Conservation (phyloP, 345 rosid genomes). For the Cardamine chenopodiifolia region DNA sequence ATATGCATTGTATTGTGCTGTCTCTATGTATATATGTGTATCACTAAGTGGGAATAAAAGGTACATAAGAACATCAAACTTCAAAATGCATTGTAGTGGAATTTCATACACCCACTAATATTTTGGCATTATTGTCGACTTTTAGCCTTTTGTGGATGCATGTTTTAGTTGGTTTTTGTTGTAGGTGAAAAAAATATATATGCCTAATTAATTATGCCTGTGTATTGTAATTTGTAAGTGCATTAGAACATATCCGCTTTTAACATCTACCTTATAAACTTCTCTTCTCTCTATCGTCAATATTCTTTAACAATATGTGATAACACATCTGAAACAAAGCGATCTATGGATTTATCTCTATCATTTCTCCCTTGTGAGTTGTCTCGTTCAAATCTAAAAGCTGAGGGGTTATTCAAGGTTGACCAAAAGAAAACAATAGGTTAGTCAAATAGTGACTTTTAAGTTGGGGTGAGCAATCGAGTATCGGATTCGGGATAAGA, state of each 20-base stretch:
- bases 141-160: constrained; percentile 31
- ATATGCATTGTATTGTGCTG: constrained; percentile 27
- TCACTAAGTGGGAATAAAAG: constrained; percentile 41
- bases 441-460: not conserved
- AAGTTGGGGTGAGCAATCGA: too few species aligned
- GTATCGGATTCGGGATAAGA: too few species aligned
- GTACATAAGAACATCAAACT: constrained; percentile 41
- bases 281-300: not conserved
- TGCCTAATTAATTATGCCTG: not conserved
- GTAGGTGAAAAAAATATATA: constrained; percentile 19
- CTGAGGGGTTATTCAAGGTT: not conserved
- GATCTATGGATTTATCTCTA: constrained; percentile 3
- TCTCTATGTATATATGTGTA: constrained; percentile 32
- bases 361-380: not conserved
- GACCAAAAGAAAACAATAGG: not conserved
- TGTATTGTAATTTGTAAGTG: constrained; percentile 27
- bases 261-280: constrained; percentile 20
- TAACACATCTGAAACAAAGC: not conserved
- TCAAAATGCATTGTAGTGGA: constrained; percentile 43
- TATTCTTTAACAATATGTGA: not conserved
- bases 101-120: constrained; percentile 43
- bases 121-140: constrained; percentile 42
- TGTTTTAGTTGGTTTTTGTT: constrained; percentile 35
- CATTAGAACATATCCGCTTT: constrained; percentile 32
- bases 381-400: not conserved